Evolutionary conservation across 768 basidiomycete species (phyloP).

Genomic region (Tylopilus vinaceipallidus): DNA sequence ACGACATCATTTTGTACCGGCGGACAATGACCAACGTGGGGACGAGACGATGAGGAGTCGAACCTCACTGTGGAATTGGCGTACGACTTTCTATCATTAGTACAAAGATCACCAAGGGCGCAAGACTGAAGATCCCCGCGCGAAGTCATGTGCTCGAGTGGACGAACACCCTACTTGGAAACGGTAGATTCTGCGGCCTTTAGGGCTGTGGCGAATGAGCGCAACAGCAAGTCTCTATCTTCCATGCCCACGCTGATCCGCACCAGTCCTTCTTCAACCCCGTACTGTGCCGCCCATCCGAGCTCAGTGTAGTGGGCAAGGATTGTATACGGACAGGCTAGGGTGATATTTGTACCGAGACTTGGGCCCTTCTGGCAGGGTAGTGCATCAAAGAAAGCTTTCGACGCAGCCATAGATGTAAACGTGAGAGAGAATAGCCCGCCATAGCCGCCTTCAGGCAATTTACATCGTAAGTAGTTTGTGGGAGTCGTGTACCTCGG

Average conservation of each 20-base stretch:
- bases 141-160: background rate
- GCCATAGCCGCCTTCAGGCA: constrained; percentile 63
- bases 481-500: constrained; percentile 76
- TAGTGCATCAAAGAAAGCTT: constrained; percentile 82
- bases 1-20: background rate
- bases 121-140: background rate
- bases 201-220: constrained; percentile 62
- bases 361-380: constrained; percentile 87
- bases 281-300: constrained; percentile 87
- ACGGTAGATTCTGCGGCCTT: constrained; percentile 60
- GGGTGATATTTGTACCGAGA: constrained; percentile 93
- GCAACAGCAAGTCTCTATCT: constrained; percentile 52
- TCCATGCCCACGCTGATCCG: constrained; percentile 93
- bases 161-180: constrained; percentile 2
- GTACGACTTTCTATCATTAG: background rate
- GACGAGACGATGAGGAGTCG: constrained; percentile 5
- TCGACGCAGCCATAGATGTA: constrained; percentile 60
- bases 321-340: constrained; percentile 91
- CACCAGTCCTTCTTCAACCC: constrained; percentile 81
- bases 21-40: background rate
- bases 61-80: background rate
- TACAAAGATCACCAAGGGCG: background rate
- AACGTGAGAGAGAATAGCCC: constrained; percentile 90
- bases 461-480: constrained; percentile 70
- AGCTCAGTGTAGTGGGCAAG: constrained; percentile 88